These are phyloP conservation scores for Candida cerambycidarum DNA, from an alignment of 805 yeast genomes.

Conservation along the genomic window DNA sequence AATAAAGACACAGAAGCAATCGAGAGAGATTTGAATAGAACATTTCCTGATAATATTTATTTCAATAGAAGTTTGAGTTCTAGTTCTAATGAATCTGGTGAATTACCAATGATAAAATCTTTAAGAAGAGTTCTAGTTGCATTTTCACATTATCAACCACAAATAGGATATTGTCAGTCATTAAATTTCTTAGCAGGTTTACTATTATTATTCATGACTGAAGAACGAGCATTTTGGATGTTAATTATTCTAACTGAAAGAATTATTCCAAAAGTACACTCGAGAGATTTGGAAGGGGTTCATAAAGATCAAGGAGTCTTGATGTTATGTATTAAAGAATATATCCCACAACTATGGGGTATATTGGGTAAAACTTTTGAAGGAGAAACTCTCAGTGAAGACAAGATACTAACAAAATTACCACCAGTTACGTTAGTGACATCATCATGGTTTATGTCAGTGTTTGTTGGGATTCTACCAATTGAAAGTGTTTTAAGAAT, in stretches of 20 bases:
- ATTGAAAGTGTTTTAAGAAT: constrained; percentile 83
- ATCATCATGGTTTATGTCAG: constrained; percentile 97
- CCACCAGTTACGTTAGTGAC: constrained; percentile 94
- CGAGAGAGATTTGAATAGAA: constrained; percentile 89
- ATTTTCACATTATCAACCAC: constrained; percentile 82
- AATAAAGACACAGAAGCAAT: constrained; percentile 86
- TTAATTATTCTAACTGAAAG: constrained; percentile 83
- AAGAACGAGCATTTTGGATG: constrained; percentile 95
- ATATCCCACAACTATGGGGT: constrained; percentile 79
- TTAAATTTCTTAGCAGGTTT: constrained; percentile 90
- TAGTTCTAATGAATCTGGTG: constrained; percentile 24
- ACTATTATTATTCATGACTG: constrained; percentile 79
- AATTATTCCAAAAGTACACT: constrained; percentile 89
- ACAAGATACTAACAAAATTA: constrained; percentile 62
- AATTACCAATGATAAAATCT: constrained; percentile 65
- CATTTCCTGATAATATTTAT: constrained; percentile 90
- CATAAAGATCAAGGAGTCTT: constrained; percentile 93
- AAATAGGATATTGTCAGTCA: constrained; percentile 94
- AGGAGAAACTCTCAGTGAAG: constrained; percentile 40
- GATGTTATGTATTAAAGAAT: constrained; percentile 81
- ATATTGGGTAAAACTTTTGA: constrained; percentile 42
- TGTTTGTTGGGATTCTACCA: constrained; percentile 89
- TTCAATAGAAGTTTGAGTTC: constrained; percentile 48
- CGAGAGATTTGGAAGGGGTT: constrained; percentile 87
- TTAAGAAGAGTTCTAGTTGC: constrained; percentile 80